Evolutionary conservation across 768 basidiomycete species (phyloP).

Genomic region (Lyophyllum atratum): DNA sequence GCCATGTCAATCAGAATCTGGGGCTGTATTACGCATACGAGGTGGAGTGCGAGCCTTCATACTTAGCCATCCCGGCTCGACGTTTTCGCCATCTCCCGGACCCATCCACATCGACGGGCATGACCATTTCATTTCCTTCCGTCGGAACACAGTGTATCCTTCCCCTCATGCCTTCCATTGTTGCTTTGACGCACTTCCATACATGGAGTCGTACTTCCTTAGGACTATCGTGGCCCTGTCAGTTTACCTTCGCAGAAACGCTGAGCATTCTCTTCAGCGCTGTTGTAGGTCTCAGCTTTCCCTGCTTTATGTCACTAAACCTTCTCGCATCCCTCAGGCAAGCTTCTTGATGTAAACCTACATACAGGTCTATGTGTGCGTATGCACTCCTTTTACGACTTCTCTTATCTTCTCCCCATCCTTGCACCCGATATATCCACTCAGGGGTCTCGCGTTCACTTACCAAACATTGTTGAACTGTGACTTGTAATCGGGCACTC

Average conservation of each 20-base stretch:
- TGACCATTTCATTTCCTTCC: neutral
- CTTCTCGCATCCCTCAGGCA: too few relatives aligned
- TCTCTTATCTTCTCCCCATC: neutral
- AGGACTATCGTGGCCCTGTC: neutral
- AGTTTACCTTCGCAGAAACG: too few relatives aligned
- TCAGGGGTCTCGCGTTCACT: conserved; percentile 68
- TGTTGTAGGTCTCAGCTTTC: too few relatives aligned
- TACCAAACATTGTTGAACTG: conserved; percentile 67
- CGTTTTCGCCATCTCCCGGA: neutral
- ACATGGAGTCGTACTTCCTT: neutral
- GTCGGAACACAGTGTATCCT: neutral
- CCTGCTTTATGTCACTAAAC: too few relatives aligned
- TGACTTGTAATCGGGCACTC: conserved; percentile 58
- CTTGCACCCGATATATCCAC: neutral
- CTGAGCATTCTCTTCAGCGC: too few relatives aligned
- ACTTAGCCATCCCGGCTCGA: neutral
- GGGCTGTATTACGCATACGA: neutral
- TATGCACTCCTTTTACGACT: neutral
- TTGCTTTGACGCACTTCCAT: neutral
- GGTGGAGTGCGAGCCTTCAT: neutral
- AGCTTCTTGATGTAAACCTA: neutral
- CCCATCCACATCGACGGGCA: neutral
- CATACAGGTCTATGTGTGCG: neutral
- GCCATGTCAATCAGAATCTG: neutral
- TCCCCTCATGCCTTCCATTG: neutral